These are phyloP conservation scores for Daldinia sp. DNA, from an alignment of 2,329 filamentous ascomycete species.

Conservation along the genomic window DNA sequence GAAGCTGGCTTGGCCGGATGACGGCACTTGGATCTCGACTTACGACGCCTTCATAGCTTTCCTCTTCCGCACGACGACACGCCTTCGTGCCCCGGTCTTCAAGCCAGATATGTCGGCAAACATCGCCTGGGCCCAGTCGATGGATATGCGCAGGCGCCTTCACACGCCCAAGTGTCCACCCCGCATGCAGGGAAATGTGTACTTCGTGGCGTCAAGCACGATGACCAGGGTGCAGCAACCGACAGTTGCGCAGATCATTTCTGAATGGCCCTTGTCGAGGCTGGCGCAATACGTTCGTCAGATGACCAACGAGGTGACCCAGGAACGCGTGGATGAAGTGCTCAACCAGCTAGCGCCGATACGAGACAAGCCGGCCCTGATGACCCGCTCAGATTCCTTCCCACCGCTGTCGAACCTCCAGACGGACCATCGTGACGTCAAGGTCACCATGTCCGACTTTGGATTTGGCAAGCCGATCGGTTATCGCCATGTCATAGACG, in stretches of 20 bases:
- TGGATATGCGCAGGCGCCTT: constrained; percentile 57
- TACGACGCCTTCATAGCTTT: constrained; percentile 60
- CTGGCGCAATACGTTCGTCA: constrained; percentile 55
- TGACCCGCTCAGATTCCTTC: constrained; percentile 52
- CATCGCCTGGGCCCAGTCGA: constrained; percentile 53
- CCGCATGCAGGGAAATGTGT: constrained; percentile 51
- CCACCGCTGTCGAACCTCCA: constrained; percentile 43
- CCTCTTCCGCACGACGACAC: constrained; percentile 56
- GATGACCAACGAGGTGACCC: constrained; percentile 53
- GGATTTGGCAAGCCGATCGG: constrained; percentile 3
- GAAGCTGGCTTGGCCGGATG: constrained; percentile 49
- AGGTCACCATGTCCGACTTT: constrained; percentile 6
- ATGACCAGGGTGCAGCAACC: constrained; percentile 46
- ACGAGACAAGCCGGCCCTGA: constrained; percentile 54
- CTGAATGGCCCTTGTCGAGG: constrained; percentile 52
- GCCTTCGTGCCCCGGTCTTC: constrained; percentile 53
- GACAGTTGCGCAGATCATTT: constrained; percentile 53
- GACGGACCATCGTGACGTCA: constrained; percentile 13
- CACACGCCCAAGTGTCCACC: constrained; percentile 49
- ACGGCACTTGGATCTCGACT: constrained; percentile 58
- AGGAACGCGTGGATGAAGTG: constrained; percentile 49
- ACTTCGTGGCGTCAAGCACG: constrained; percentile 24
- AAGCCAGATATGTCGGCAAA: constrained; percentile 46
- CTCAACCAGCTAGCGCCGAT: constrained; percentile 52
- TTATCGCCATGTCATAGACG: constrained; percentile 14